Evolutionary conservation across 768 basidiomycete species (phyloP), one percentile per base, ranked within the genome.

Genomic region (Collybia mongolica): DNA sequence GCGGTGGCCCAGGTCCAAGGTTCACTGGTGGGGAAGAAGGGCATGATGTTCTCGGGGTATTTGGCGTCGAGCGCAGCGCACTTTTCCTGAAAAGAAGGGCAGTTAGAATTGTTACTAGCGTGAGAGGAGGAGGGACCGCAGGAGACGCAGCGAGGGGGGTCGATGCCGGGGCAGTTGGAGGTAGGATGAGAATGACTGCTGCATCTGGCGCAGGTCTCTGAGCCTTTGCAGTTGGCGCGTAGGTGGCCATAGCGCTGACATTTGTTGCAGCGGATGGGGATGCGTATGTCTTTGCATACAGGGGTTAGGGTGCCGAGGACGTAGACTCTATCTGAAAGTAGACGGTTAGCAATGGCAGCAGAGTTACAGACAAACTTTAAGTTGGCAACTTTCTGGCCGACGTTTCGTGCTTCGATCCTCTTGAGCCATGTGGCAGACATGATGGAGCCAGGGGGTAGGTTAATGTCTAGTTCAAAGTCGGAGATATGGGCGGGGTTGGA

Each of bases 201-300:
- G 20, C 53, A 54, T 22, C 20, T 23, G 7, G 44, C 8, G 18
- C 49, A 54, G 1, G 5, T 2, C 11, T 29, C 23, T 0, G 3
- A 1, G 9, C 35, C 24, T 35, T 43, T 47, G 44, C 49, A 54
- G 4, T 17, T 18, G 6, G 53, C 39, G 2, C 35, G 28, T 5
- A 54, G 18, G 11, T 54, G 48, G 4, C 49, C 49, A 22, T 44
- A 47, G 4, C 8, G 3, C 18, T 54, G 45, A 42, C 54, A 54
- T n/a, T 54, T 51, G 46, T 44, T 51, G 43, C 47, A 51, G 3
- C 29, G n/a, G 1, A 54, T 12, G 5, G 54, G 53, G 37, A 48
- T 47, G 6, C 15, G 17, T 7, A 44, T 22, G 35, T 39, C 43
- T 15, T 52, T 47, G 45, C 15, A 32, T n/a, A 39, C 24, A 15